These are phyloP conservation scores for Breynia disticha DNA, from an alignment of 441 rosid species.

Conservation along the genomic window DNA sequence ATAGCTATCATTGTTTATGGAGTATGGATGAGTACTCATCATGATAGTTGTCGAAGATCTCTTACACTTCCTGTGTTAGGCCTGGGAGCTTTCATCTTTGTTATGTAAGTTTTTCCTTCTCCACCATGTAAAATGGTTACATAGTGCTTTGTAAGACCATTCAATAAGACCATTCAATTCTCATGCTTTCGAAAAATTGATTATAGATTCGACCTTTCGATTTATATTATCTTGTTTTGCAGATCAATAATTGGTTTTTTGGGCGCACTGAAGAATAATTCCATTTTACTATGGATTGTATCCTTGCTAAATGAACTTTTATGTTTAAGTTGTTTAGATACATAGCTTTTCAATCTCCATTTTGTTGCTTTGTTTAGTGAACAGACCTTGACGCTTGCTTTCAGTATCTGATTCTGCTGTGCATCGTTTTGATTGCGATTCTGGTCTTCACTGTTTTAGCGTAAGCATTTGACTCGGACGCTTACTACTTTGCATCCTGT, in stretches of 20 bases:
- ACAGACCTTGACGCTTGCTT: slow-evolving; percentile 36
- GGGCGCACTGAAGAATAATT: slow-evolving; percentile 76
- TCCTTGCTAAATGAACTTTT: slow-evolving; percentile 30
- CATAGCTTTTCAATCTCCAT: not conserved
- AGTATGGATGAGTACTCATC: slow-evolving; percentile 91
- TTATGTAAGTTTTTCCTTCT: slow-evolving; percentile 39
- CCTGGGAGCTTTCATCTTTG: slow-evolving; percentile 65
- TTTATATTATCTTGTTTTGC: slow-evolving; percentile 14
- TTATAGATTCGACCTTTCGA: not conserved
- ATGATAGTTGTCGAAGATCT: slow-evolving; percentile 74
- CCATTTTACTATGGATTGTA: slow-evolving; percentile 86
- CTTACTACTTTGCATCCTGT: not conserved
- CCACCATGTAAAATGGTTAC: slow-evolving; percentile 1
- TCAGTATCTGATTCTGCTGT: slow-evolving; percentile 65
- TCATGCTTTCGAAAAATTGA: not conserved
- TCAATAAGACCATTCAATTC: no score
- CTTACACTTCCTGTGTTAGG: slow-evolving; percentile 78
- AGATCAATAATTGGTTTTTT: slow-evolving; percentile 87
- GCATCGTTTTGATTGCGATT: slow-evolving; percentile 63
- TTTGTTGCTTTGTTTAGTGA: slow-evolving; percentile 4
- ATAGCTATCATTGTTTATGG: slow-evolving; percentile 63
- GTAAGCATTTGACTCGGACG: slow-evolving; percentile 40
- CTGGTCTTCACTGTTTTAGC: slow-evolving; percentile 85
- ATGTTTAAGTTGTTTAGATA: slow-evolving; percentile 6
- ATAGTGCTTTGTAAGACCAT: no score